Evolutionary conservation across 148 eudicot species (phyloP).

Genomic region (Camellia granthamiana): DNA sequence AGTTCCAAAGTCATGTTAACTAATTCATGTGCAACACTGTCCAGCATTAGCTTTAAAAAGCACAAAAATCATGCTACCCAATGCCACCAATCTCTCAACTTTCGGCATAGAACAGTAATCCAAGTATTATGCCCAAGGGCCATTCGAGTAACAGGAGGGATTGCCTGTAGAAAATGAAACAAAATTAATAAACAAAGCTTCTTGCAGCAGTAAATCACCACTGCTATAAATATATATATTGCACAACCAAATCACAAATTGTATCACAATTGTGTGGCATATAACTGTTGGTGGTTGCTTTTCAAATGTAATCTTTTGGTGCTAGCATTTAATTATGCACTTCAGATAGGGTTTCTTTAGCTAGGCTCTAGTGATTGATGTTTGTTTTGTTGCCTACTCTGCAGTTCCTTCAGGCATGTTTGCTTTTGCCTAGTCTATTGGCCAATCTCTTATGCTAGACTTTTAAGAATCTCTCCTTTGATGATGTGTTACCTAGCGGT

Average conservation of each 20-base stretch:
- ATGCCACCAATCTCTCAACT: constrained; percentile 98
- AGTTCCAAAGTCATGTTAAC: constrained; percentile 18
- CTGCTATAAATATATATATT: background rate
- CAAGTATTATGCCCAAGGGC: constrained; percentile 89
- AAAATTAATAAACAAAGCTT: background rate
- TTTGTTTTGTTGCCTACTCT: too few species aligned
- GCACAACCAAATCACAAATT: background rate
- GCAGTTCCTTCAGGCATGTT: too few species aligned
- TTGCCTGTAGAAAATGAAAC: constrained; percentile 44
- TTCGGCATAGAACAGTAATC: constrained; percentile 94
- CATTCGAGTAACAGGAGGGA: constrained; percentile 89
- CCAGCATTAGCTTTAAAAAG: constrained; percentile 9
- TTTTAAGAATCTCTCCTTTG: too few species aligned
- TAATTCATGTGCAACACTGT: background rate
- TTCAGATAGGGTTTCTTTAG: too few species aligned
- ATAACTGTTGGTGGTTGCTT: too few species aligned
- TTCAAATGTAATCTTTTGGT: too few species aligned
- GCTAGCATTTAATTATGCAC: too few species aligned
- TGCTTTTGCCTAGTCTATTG: too few species aligned
- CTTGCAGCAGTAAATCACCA: background rate
- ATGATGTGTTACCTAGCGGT: too few species aligned
- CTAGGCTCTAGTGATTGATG: too few species aligned
- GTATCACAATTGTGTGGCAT: background rate
- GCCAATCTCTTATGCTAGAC: too few species aligned
- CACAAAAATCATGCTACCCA: constrained; percentile 54